phyloP scores from a whole-genome alignment of 495 filamentous ascomycete genomes.

The Hypoxylon rickii region DNA sequence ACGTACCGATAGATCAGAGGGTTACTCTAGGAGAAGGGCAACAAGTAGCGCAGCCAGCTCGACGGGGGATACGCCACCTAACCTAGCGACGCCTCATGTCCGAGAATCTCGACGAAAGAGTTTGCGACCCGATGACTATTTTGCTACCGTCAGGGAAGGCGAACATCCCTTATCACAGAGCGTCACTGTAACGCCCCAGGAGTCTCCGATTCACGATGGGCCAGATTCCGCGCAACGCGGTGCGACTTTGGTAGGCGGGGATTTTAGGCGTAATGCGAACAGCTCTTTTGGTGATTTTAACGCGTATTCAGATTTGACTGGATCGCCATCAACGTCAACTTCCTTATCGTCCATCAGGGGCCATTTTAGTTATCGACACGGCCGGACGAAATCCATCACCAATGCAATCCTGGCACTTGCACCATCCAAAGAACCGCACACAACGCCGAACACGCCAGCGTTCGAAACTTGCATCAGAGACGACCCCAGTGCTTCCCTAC shows the following conservation, averaged over 20 bases:
- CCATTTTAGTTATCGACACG: slow-evolving; percentile 39
- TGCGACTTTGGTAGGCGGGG: slow-evolving; percentile 46
- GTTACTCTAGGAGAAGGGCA: slow-evolving; percentile 55
- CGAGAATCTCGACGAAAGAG: slow-evolving; percentile 67
- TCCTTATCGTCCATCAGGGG: slow-evolving; percentile 33
- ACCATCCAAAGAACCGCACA: slow-evolving; percentile 43
- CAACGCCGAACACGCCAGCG: slow-evolving; percentile 53
- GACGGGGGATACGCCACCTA: slow-evolving; percentile 47
- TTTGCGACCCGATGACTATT: slow-evolving; percentile 72
- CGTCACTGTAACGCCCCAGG: slow-evolving; percentile 72
- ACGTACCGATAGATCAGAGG: slow-evolving; percentile 58
- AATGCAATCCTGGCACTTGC: slow-evolving; percentile 55
- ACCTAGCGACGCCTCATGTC: slow-evolving; percentile 42
- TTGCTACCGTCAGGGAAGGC: slow-evolving; percentile 54
- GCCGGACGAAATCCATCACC: slow-evolving; percentile 55
- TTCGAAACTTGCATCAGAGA: slow-evolving; percentile 47
- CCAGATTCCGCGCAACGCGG: slow-evolving; percentile 47
- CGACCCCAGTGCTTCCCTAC: slow-evolving; percentile 42
- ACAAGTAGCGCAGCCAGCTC: slow-evolving; percentile 65
- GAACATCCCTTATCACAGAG: slow-evolving; percentile 87
- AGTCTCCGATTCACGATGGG: slow-evolving; percentile 44
- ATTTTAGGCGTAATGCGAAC: slow-evolving; percentile 43
- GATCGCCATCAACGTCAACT: slow-evolving; percentile 61
- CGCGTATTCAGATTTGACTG: slow-evolving; percentile 46
- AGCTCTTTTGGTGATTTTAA: slow-evolving; percentile 47